These are phyloP conservation scores for Aspergillus arachidicola DNA, from an alignment of 2,329 filamentous ascomycete genomes.

Conservation along the genomic window DNA sequence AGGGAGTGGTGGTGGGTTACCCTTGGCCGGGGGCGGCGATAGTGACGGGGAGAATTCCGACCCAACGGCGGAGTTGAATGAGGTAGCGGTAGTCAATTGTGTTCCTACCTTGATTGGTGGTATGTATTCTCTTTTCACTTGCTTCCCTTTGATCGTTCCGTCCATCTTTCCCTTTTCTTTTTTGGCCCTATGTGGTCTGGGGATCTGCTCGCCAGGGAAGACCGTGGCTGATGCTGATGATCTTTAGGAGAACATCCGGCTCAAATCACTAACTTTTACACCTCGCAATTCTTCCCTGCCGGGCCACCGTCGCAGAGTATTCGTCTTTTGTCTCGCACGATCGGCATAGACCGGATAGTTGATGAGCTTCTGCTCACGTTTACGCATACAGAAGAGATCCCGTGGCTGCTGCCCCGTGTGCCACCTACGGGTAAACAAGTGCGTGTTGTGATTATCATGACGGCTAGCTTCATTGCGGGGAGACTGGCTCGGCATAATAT, in stretches of 20 bases:
- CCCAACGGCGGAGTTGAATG: constrained; percentile 13
- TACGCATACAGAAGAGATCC: constrained; percentile 56
- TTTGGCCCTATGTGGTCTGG: not conserved
- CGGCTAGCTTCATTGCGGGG: constrained; percentile 44
- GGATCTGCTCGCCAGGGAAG: not conserved
- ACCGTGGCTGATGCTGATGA: not conserved
- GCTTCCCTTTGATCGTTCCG: no score
- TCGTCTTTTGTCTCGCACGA: constrained; percentile 57
- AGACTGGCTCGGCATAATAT: constrained; percentile 54
- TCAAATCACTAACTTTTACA: constrained; percentile 52
- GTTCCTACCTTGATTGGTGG: constrained; percentile 42
- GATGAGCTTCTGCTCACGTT: constrained; percentile 61
- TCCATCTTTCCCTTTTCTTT: not conserved
- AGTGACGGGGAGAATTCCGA: not conserved
- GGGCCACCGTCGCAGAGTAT: constrained; percentile 52
- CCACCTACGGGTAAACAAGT: constrained; percentile 57
- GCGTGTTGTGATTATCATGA: constrained; percentile 55
- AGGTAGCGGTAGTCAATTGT: constrained; percentile 35
- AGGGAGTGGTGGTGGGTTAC: constrained; percentile 7
- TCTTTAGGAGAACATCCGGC: constrained; percentile 23
- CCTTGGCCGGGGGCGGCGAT: constrained; percentile 10
- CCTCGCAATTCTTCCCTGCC: constrained; percentile 54
- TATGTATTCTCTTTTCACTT: constrained; percentile 13
- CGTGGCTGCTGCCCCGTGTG: constrained; percentile 60
- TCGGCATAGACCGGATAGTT: constrained; percentile 58